Conservation (phyloP, 257 asterid species). For the Rauvolfia tetraphylla region DNA sequence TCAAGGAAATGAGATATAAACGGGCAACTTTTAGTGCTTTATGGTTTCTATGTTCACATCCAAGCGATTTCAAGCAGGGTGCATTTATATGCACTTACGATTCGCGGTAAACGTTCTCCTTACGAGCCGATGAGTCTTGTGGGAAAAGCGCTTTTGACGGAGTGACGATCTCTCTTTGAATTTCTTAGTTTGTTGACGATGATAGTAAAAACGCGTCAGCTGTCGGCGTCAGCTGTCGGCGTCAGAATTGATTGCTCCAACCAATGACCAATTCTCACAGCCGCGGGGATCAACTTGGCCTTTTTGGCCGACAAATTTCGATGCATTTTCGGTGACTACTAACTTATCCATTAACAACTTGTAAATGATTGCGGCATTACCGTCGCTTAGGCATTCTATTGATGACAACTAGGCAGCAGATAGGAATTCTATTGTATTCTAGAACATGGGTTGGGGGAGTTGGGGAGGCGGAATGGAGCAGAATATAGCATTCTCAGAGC, state of each 20-base stretch:
- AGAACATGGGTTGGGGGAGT: too few relatives aligned
- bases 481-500: too few relatives aligned
- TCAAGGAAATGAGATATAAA: too few relatives aligned
- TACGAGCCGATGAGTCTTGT: background rate
- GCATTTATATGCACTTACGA: background rate
- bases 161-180: background rate
- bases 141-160: background rate
- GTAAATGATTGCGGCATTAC: background rate
- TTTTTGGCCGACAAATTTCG: background rate
- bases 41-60: too few relatives aligned
- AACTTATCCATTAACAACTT: background rate
- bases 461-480: too few relatives aligned
- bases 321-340: background rate
- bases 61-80: too few relatives aligned
- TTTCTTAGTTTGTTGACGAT: background rate
- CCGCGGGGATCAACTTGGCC: background rate
- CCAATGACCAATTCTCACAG: background rate
- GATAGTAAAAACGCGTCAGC: background rate
- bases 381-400: too few relatives aligned
- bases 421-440: too few relatives aligned
- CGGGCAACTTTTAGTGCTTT: too few relatives aligned
- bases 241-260: background rate
- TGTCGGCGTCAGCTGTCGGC: background rate
- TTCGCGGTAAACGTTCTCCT: background rate
- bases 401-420: too few relatives aligned